Evolutionary conservation across 2,329 filamentous ascomycete genomes (phyloP).

Genomic region (Dactylellina cionopaga): DNA sequence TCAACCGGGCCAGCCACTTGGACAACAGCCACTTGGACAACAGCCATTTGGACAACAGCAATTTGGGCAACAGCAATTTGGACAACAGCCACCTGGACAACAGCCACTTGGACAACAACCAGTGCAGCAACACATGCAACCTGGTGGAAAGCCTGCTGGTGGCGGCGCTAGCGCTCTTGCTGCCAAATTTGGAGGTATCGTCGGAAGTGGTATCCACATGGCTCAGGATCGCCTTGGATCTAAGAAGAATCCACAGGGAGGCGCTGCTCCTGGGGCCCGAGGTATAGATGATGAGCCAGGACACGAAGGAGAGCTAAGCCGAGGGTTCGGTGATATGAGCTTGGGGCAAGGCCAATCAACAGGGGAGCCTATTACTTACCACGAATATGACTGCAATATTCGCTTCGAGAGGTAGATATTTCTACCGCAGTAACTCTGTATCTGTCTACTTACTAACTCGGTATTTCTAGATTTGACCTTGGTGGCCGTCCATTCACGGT

Average conservation of each 20-base stretch:
- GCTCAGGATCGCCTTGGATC: slow-evolving; percentile 30
- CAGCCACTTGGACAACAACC: slow-evolving; percentile 11
- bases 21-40: too few relatives aligned
- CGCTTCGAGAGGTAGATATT: slow-evolving; percentile 58
- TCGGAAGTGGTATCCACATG: slow-evolving; percentile 44
- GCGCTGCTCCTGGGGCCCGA: slow-evolving; percentile 10
- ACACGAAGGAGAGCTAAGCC: slow-evolving; percentile 35
- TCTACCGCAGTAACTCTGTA: background rate
- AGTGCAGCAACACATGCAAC: background rate
- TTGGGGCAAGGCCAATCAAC: background rate
- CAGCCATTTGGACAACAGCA: background rate
- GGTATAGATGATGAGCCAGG: slow-evolving; percentile 37
- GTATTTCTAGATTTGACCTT: slow-evolving; percentile 53
- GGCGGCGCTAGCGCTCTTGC: slow-evolving; percentile 27
- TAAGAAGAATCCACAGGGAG: slow-evolving; percentile 17
- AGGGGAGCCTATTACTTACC: slow-evolving; percentile 54
- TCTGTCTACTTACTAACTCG: background rate
- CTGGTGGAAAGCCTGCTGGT: background rate
- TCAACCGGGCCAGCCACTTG: background rate
- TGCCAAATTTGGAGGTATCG: slow-evolving; percentile 39
- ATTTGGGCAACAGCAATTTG: too few relatives aligned
- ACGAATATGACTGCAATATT: slow-evolving; percentile 60
- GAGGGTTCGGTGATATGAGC: slow-evolving; percentile 44
- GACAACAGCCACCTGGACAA: slow-evolving; percentile 7
- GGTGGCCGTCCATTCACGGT: slow-evolving; percentile 59